These are phyloP conservation scores for Dactylorhiza incarnata DNA, from an alignment of 106 monocot genomes.

Conservation along the genomic window DNA sequence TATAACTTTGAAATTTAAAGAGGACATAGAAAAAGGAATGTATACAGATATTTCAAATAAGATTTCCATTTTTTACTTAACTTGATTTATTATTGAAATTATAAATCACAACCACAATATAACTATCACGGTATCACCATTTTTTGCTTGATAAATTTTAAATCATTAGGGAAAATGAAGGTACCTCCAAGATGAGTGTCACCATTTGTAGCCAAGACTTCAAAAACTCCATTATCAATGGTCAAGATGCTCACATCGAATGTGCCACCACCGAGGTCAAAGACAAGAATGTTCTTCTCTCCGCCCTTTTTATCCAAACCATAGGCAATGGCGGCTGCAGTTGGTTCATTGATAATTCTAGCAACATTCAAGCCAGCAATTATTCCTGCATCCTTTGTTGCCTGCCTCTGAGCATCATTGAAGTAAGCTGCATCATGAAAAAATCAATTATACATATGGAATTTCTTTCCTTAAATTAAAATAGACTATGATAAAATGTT, in stretches of 20 bases:
- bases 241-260: conserved; percentile 37
- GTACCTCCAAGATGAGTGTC: conserved; percentile 36
- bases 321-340: conserved; percentile 79
- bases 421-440: conserved; percentile 27
- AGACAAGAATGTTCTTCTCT: conserved; percentile 37
- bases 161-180: too few species aligned
- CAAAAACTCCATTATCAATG: conserved; percentile 31
- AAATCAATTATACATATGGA: too few species aligned
- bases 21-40: too few species aligned
- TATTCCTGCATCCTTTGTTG: conserved; percentile 71
- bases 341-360: conserved; percentile 73
- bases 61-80: too few species aligned
- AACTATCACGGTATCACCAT: too few species aligned
- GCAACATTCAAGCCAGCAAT: conserved; percentile 68
- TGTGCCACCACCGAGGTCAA: conserved; percentile 32
- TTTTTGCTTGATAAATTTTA: too few species aligned
- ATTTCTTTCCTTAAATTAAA: too few species aligned
- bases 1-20: too few species aligned
- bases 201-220: conserved; percentile 41
- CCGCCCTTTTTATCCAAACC: conserved; percentile 75
- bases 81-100: too few species aligned
- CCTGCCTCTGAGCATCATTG: conserved; percentile 62
- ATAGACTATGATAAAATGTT: too few species aligned
- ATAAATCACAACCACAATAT: too few species aligned
- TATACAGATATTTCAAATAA: too few species aligned